These are phyloP conservation scores for Emmonsiellopsis sp. DNA, from an alignment of 2,329 filamentous ascomycete genomes.

Conservation along the genomic window DNA sequence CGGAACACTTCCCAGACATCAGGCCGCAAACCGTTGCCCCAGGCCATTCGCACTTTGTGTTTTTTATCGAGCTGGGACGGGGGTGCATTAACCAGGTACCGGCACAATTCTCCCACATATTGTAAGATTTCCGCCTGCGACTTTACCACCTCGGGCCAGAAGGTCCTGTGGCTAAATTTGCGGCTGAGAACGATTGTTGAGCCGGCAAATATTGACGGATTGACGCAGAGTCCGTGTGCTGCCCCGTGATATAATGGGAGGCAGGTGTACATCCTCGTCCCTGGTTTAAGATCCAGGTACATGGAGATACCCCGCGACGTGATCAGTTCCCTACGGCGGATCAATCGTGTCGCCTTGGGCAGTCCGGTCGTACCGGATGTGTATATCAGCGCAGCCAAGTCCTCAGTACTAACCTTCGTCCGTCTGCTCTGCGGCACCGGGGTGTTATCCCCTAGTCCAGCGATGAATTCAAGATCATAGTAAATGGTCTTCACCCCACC, in stretches of 20 bases:
- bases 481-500: constrained; percentile 1
- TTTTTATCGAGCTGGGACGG: constrained; percentile 35
- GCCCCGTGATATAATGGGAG: constrained; percentile 43
- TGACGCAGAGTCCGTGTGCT: constrained; percentile 33
- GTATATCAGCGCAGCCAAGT: constrained; percentile 26
- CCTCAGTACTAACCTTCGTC: constrained; percentile 26
- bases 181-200: constrained; percentile 35
- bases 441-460: constrained; percentile 32
- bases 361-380: constrained; percentile 15
- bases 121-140: constrained; percentile 34
- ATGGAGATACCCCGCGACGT: constrained; percentile 18
- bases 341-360: constrained; percentile 15
- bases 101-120: constrained; percentile 40
- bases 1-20: constrained; percentile 33
- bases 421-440: constrained; percentile 31
- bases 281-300: constrained; percentile 17
- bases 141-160: constrained; percentile 38
- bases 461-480: not conserved
- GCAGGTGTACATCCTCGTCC: constrained; percentile 35
- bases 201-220: constrained; percentile 31
- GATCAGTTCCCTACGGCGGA: not conserved
- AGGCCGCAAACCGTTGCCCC: constrained; percentile 36
- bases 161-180: constrained; percentile 38
- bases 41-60: constrained; percentile 36
- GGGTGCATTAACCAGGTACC: constrained; percentile 38